phyloP scores from a whole-genome alignment of 768 basidiomycete species.

The Lanmaoa rubissima region DNA sequence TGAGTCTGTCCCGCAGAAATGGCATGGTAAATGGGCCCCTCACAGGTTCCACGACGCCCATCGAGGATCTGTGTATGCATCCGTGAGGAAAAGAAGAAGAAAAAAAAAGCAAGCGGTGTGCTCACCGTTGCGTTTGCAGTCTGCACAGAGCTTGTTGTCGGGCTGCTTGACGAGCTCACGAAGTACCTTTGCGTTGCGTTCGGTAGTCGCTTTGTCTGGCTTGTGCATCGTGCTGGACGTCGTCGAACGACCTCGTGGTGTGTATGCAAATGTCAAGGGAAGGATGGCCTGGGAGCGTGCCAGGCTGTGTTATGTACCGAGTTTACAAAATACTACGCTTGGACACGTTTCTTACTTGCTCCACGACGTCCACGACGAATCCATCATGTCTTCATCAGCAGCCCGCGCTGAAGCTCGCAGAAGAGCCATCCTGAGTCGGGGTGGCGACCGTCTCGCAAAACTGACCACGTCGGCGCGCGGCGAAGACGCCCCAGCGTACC shows the following conservation, averaged over 20 bases:
- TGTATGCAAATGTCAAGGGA: not conserved
- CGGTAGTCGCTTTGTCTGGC: constrained; percentile 86
- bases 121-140: constrained; percentile 95
- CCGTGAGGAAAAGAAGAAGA: not conserved
- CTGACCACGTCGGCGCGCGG: constrained; percentile 74
- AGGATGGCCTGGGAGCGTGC: not conserved
- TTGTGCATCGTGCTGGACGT: constrained; percentile 35
- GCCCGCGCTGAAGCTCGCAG: constrained; percentile 75
- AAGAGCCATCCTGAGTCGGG: constrained; percentile 72
- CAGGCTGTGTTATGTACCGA: not conserved
- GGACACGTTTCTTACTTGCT: constrained; percentile 9
- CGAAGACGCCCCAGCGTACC: constrained; percentile 59
- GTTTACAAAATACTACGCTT: not conserved
- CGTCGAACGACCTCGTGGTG: not conserved
- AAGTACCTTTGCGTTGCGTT: constrained; percentile 72
- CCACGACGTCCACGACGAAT: constrained; percentile 5
- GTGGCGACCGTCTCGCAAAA: constrained; percentile 73
- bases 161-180: constrained; percentile 84
- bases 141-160: constrained; percentile 93
- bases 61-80: constrained; percentile 67
- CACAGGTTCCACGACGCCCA: constrained; percentile 99
- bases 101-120: not conserved
- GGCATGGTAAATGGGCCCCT: constrained; percentile 20
- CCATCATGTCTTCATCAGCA: constrained; percentile 45
- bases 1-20: not conserved